Conservation (phyloP, 1,139 yeast genomes). For the Hansenula lynferdii region DNA sequence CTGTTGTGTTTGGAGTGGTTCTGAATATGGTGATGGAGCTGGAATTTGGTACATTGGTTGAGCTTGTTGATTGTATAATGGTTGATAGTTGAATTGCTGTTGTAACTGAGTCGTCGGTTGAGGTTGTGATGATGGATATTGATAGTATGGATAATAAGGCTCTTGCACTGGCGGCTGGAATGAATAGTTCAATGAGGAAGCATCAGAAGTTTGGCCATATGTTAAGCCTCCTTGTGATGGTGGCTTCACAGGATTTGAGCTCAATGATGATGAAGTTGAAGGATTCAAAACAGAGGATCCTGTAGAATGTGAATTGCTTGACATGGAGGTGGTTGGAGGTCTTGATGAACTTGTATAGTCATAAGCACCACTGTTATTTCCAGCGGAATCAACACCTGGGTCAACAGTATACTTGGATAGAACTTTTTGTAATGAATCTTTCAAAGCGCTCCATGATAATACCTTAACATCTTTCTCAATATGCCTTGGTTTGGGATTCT, state of each 20-base stretch:
- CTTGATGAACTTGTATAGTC: background rate
- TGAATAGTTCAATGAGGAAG: background rate
- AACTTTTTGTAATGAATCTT: conserved; percentile 55
- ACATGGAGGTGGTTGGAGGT: background rate
- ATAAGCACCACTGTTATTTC: background rate
- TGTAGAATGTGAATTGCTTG: background rate
- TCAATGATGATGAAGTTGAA: background rate
- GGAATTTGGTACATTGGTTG: background rate
- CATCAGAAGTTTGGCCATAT: background rate
- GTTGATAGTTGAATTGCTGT: background rate
- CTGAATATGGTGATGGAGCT: background rate
- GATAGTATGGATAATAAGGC: background rate
- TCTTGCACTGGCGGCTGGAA: background rate
- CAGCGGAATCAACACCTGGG: conserved; percentile 3
- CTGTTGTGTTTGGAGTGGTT: background rate
- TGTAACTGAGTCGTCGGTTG: background rate
- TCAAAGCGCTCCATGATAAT: conserved; percentile 53
- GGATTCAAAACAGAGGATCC: background rate
- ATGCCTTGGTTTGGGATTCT: conserved; percentile 64
- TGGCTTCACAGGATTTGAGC: background rate
- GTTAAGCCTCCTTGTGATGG: background rate
- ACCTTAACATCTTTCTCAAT: conserved; percentile 73
- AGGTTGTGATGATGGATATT: background rate
- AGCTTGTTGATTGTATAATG: background rate
- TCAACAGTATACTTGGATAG: conserved; percentile 46